A percentile compares a stretch with the other conserved stretches of the same genome.
Evolutionary conservation across 345 rosid genomes (phyloP).

Genomic region (Ceriops tagal): DNA sequence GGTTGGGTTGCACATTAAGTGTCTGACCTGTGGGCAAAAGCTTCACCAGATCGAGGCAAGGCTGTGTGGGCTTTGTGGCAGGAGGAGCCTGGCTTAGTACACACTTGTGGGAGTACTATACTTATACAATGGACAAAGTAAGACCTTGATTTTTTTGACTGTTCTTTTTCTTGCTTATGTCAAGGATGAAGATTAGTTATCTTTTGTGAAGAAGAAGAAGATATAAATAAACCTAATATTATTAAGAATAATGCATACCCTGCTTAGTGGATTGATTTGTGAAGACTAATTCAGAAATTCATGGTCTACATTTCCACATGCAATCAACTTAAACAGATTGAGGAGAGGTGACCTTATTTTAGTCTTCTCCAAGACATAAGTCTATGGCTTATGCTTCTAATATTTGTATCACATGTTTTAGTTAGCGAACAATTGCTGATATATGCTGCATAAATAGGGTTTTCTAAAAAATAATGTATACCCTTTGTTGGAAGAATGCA

Average conservation of each 20-base stretch:
- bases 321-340: not conserved
- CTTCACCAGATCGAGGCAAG: constrained; percentile 72
- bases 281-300: not conserved
- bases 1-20: constrained; percentile 95
- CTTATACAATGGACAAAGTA: constrained; percentile 75
- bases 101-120: constrained; percentile 91
- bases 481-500: constrained; percentile 83
- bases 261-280: not conserved
- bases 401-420: not conserved
- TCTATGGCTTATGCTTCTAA: not conserved
- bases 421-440: not conserved
- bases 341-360: not conserved
- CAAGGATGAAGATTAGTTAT: not conserved
- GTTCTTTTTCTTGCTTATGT: not conserved
- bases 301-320: not conserved
- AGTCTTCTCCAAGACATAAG: not conserved
- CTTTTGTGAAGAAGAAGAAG: not conserved
- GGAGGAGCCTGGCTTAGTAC: constrained; percentile 99
- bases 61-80: constrained; percentile 89
- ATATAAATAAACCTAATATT: too few species aligned
- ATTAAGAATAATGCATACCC: not conserved
- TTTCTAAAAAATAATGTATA: constrained; percentile 72
- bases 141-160: constrained; percentile 16
- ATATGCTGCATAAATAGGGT: constrained; percentile 41
- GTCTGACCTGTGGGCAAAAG: constrained; percentile 89